These are phyloP conservation scores for Stevia rebaudiana DNA, from an alignment of 140 eudicot species.

Conservation along the genomic window DNA sequence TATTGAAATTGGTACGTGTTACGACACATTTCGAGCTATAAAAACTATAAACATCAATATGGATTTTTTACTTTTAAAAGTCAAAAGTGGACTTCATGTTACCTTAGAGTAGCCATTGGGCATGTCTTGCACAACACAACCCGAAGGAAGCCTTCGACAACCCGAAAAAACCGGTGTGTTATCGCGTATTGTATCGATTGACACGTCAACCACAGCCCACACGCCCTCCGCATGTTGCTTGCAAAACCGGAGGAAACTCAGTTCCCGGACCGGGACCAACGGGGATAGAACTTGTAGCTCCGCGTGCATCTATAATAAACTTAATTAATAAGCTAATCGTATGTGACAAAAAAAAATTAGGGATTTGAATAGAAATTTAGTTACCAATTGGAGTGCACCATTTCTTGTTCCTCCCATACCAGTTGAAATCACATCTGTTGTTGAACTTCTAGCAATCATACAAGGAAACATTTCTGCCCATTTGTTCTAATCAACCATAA, in stretches of 20 bases:
- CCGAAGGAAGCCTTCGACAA: slow-evolving; percentile 94
- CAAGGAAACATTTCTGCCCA: slow-evolving; percentile 99
- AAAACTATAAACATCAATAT: slow-evolving; percentile 7
- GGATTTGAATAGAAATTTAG: not conserved
- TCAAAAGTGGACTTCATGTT: slow-evolving; percentile 16
- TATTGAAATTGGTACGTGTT: slow-evolving; percentile 6
- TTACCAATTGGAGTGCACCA: slow-evolving; percentile 98
- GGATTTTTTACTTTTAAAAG: slow-evolving; percentile 1
- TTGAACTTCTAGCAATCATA: slow-evolving; percentile 77
- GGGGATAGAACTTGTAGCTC: slow-evolving; percentile 94
- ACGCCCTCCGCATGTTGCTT: slow-evolving; percentile 95
- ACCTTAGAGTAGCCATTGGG: slow-evolving; percentile 99
- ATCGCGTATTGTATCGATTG: slow-evolving; percentile 68
- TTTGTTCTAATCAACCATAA: slow-evolving; percentile 46
- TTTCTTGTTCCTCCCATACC: slow-evolving; percentile 99
- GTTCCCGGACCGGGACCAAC: slow-evolving; percentile 77
- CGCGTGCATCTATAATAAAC: slow-evolving; percentile 65
- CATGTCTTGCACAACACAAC: slow-evolving; percentile 95
- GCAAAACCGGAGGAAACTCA: slow-evolving; percentile 84
- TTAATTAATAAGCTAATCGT: not conserved
- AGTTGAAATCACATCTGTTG: slow-evolving; percentile 80
- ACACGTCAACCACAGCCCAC: slow-evolving; percentile 98
- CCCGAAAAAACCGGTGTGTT: slow-evolving; percentile 39
- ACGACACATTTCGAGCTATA: slow-evolving; percentile 15
- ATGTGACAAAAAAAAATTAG: not conserved